Percentiles rank a stretch among this genome's conserved stretches.
Evolutionary conservation across 2,329 filamentous ascomycete species (phyloP).

Genomic region (Nemania sp.): DNA sequence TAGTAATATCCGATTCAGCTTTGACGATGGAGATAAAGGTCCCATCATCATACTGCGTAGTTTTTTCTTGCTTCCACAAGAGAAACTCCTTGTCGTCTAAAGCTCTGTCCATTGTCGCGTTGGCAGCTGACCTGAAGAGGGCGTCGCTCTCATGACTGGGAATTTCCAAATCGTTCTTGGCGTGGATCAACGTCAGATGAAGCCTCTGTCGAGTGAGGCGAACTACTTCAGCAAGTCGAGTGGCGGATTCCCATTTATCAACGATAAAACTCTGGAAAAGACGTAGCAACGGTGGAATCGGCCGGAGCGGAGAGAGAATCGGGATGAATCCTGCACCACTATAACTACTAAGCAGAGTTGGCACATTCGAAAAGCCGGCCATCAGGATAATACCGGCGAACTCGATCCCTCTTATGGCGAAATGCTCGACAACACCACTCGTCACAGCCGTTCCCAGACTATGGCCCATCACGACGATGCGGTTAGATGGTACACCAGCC

Average conservation of each 20-base stretch:
- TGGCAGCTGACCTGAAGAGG: conserved; percentile 64
- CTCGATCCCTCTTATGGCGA: conserved; percentile 61
- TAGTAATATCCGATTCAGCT: conserved; percentile 50
- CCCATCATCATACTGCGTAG: conserved; percentile 48
- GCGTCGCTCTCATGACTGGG: conserved; percentile 71
- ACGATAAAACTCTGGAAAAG: conserved; percentile 66
- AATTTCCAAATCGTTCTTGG: conserved; percentile 81
- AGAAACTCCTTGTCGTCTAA: conserved; percentile 46
- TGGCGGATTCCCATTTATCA: conserved; percentile 80
- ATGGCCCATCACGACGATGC: conserved; percentile 83
- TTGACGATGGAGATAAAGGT: conserved; percentile 55
- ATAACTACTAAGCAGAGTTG: conserved; percentile 76
- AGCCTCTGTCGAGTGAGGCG: conserved; percentile 57
- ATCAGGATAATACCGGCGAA: conserved; percentile 83
- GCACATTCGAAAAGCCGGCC: conserved; percentile 76
- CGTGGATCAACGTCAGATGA: conserved; percentile 76
- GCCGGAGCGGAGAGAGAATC: conserved; percentile 73
- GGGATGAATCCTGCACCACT: conserved; percentile 78
- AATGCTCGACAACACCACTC: conserved; percentile 73
- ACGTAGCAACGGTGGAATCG: conserved; percentile 66
- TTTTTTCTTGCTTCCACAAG: conserved; percentile 52
- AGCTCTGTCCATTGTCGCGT: conserved; percentile 49
- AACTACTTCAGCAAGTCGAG: conserved; percentile 64
- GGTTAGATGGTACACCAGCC: conserved; percentile 67
- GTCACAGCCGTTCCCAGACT: conserved; percentile 87